Conservation (phyloP, 768 basidiomycete species). For the Collybiopsis confluens region DNA sequence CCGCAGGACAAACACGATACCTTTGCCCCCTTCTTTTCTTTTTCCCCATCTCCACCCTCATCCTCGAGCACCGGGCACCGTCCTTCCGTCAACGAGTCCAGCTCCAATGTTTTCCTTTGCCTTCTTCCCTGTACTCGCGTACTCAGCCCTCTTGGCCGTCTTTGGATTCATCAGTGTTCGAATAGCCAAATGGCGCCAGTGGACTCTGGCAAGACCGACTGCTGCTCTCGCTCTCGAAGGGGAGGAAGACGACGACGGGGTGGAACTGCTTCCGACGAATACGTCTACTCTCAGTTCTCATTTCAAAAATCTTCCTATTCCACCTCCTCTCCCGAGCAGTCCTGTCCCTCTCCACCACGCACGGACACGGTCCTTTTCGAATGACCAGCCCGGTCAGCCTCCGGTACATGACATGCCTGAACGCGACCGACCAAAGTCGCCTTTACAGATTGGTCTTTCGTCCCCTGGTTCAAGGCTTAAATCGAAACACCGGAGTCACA, state of each 20-base stretch:
- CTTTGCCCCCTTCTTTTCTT: constrained; percentile 1
- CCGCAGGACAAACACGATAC: too few species aligned
- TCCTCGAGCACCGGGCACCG: not conserved
- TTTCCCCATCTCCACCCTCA: not conserved
- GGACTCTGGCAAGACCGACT: not conserved
- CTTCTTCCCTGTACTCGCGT: constrained; percentile 1
- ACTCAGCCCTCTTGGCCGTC: constrained; percentile 2
- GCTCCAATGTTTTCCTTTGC: constrained; percentile 1
- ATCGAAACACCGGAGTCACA: constrained; percentile 4
- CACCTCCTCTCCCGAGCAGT: constrained; percentile 1
- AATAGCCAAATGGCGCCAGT: constrained; percentile 7
- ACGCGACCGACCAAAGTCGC: constrained; percentile 6
- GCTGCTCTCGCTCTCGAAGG: constrained; percentile 3
- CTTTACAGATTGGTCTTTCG: constrained; percentile 2
- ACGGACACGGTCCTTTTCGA: constrained; percentile 1
- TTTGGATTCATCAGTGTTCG: constrained; percentile 8
- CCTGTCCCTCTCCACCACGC: not conserved
- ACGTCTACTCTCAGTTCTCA: constrained; percentile 1
- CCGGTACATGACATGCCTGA: not conserved
- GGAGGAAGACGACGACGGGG: too few species aligned
- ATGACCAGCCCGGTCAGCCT: not conserved
- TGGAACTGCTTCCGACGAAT: constrained; percentile 4
- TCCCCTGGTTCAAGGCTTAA: constrained; percentile 6
- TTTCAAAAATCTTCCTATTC: not conserved
- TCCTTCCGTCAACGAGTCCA: not conserved